phyloP scores from a whole-genome alignment of 164 flowering plant species.

The Litsea cubeba region DNA sequence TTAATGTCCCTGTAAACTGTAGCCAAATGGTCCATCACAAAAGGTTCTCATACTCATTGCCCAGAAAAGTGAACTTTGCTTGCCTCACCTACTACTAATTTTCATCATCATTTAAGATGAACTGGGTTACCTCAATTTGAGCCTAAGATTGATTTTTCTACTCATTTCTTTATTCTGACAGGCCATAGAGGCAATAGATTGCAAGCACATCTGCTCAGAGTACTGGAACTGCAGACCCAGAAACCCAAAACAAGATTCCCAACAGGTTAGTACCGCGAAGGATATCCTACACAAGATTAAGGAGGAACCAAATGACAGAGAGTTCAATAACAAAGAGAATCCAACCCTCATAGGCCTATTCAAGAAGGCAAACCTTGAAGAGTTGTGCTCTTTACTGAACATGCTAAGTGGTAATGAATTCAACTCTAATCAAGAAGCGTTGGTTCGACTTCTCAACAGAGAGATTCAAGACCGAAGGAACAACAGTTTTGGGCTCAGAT shows the following conservation, averaged over 20 bases:
- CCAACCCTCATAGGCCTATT: slow-evolving; percentile 40
- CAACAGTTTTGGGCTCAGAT: no score
- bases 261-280: slow-evolving; percentile 8
- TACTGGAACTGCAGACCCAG: slow-evolving; percentile 72
- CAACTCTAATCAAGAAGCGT: not conserved
- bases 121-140: not conserved
- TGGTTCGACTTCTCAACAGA: not conserved
- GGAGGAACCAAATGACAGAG: slow-evolving; percentile 14
- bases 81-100: not conserved
- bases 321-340: slow-evolving; percentile 2
- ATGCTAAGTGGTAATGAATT: not conserved
- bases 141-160: not conserved
- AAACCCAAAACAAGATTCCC: slow-evolving; percentile 22
- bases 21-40: no score
- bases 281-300: slow-evolving; percentile 6
- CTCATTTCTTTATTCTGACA: slow-evolving; percentile 5
- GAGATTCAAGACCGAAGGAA: slow-evolving; percentile 3
- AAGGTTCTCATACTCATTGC: not conserved
- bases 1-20: not conserved
- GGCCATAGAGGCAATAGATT: slow-evolving; percentile 52
- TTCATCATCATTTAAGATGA: not conserved
- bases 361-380: slow-evolving; percentile 66
- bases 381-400: slow-evolving; percentile 39
- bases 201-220: slow-evolving; percentile 49
- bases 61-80: not conserved